Evolutionary conservation across 768 basidiomycete genomes (phyloP).

Genomic region (Lentinula edodes): DNA sequence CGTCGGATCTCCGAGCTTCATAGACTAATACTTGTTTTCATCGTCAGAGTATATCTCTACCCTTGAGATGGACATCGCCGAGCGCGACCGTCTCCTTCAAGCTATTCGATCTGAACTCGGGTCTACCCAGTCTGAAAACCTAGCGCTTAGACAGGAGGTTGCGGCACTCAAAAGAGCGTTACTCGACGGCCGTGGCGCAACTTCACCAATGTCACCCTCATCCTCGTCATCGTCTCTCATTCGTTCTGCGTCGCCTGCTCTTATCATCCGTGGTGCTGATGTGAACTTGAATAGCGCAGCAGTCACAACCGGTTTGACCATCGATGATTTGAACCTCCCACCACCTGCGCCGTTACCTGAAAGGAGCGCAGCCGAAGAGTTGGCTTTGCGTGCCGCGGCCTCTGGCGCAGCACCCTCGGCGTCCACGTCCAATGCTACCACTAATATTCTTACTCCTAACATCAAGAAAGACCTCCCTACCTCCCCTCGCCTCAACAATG

Average conservation of each 20-base stretch:
- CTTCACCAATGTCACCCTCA: not conserved
- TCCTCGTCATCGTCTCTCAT: not conserved
- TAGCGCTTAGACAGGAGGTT: slow-evolving; percentile 76
- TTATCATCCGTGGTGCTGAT: slow-evolving; percentile 20
- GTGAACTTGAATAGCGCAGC: slow-evolving; percentile 26
- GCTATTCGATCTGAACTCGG: slow-evolving; percentile 83
- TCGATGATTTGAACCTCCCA: slow-evolving; percentile 36
- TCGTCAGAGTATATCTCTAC: slow-evolving; percentile 85
- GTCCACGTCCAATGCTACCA: slow-evolving; percentile 9
- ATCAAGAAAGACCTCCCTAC: slow-evolving; percentile 73
- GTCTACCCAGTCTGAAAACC: slow-evolving; percentile 73
- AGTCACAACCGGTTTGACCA: slow-evolving; percentile 10
- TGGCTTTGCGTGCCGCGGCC: slow-evolving; percentile 17
- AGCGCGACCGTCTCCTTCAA: slow-evolving; percentile 86
- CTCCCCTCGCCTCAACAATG: slow-evolving; percentile 46
- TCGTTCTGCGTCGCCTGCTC: slow-evolving; percentile 30
- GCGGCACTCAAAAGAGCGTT: slow-evolving; percentile 68
- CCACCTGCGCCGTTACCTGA: slow-evolving; percentile 45
- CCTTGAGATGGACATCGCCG: slow-evolving; percentile 89
- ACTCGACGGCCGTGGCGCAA: slow-evolving; percentile 54
- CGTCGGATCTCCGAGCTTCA: not conserved
- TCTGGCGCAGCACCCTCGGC: slow-evolving; percentile 16
- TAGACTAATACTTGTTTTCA: not conserved
- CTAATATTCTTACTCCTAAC: slow-evolving; percentile 47
- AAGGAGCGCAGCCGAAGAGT: slow-evolving; percentile 30